Evolutionary conservation across 2,329 filamentous ascomycete genomes (phyloP), one percentile per base, ranked within the genome.

Genomic region (Colletotrichum costaricense): DNA sequence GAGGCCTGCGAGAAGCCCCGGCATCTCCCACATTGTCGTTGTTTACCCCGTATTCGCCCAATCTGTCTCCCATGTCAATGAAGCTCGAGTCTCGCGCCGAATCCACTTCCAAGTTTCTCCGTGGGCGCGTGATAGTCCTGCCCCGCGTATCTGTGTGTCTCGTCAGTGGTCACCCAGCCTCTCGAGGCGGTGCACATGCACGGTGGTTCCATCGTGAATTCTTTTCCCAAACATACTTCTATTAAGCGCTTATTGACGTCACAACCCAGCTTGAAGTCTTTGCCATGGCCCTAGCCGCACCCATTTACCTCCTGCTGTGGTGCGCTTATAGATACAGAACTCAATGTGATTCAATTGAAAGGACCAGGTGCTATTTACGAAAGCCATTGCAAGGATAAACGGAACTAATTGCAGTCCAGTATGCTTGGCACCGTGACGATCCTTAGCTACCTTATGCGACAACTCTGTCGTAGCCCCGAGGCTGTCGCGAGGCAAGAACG

Each of bases 31-130:
- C 52, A 7, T 4, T 26, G 24, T 22, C 5, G 62, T n/a, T 38
- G 12, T 35, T 26, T 54, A 54, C 64, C 64, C 38, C 49, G 24
- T 58, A 35, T 67, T 35, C n/a, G 24, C 54, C 7, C 5, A 35
- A 24, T 14, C 28, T 16, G 30, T 38, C 4, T 30, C 33, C 46
- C 46, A 26, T 49, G 33, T 2, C 33, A 4, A 19, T 30, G 22
- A 33, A 4, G n/a, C 42, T 42, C 19, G 9, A 38, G 16, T 2
- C 1, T 62, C 60, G 16, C 68, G 11, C 9, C 16, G 38, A 1
- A 33, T 73, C 67, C 14, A 57, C 2, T 62, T 60, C 19, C 60
- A 62, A 69, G 60, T 65, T 63, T 65, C 55, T 62, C 66, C 55
- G 26, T 73, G 42, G 60, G 70, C 66, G 67, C 54, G 19, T 28